Evolutionary conservation across 768 basidiomycete species (phyloP).

Genomic region (Leccinum boreale): DNA sequence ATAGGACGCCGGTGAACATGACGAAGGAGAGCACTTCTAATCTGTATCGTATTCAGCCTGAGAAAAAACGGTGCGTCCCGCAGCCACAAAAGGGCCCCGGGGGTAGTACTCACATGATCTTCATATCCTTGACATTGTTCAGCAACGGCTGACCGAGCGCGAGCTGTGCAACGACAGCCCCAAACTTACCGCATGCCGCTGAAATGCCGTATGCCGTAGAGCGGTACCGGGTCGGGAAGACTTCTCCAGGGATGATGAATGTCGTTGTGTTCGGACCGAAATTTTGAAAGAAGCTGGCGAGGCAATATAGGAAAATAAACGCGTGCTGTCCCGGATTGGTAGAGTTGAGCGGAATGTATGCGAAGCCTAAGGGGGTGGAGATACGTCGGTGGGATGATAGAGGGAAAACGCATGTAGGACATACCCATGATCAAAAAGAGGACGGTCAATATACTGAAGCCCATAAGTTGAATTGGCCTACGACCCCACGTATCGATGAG

Average conservation of each 20-base stretch:
- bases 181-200: conserved; percentile 69
- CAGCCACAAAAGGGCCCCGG: neutral
- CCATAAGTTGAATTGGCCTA: conserved; percentile 73
- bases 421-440: conserved; percentile 69
- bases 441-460: conserved; percentile 61
- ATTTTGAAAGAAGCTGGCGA: conserved; percentile 18
- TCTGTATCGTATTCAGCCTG: conserved; percentile 29
- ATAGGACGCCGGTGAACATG: conserved; percentile 82
- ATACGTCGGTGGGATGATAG: neutral
- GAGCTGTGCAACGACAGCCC: conserved; percentile 77
- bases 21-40: conserved; percentile 77
- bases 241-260: conserved; percentile 74
- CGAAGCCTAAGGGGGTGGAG: neutral
- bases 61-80: neutral
- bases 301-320: conserved; percentile 35
- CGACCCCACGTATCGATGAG: conserved; percentile 70
- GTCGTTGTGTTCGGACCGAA: conserved; percentile 50
- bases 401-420: conserved; percentile 12
- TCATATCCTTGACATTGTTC: conserved; percentile 52
- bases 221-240: conserved; percentile 74
- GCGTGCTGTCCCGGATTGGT: conserved; percentile 60
- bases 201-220: conserved; percentile 75
- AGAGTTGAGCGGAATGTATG: conserved; percentile 1
- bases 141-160: conserved; percentile 62
- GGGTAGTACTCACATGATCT: conserved; percentile 55